Conservation (phyloP, 2,329 filamentous ascomycete genomes). For the Diaporthe citrichinensis region DNA sequence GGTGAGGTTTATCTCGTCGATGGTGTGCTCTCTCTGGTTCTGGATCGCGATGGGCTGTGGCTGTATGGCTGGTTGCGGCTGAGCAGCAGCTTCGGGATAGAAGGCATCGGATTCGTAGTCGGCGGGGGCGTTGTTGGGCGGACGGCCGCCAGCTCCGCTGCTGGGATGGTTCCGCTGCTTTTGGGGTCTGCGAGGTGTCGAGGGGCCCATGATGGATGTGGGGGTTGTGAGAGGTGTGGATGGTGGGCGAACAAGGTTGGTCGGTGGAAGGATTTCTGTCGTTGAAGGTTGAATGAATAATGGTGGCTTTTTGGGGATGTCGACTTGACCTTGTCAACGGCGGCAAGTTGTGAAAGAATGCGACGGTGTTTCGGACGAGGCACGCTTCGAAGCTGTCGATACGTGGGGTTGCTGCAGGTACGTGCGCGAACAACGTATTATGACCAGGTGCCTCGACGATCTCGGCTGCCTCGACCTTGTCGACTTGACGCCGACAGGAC, state of each 20-base stretch:
- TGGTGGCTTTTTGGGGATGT: too few species aligned
- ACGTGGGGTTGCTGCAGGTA: background rate
- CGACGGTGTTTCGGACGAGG: background rate
- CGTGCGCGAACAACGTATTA: background rate
- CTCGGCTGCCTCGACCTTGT: constrained; percentile 7
- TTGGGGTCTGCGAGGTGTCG: constrained; percentile 10
- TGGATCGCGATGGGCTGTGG: constrained; percentile 74
- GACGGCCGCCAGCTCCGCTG: background rate
- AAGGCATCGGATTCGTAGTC: constrained; percentile 78
- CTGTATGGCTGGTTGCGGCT: constrained; percentile 42
- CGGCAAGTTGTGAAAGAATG: background rate
- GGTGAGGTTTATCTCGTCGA: constrained; percentile 88
- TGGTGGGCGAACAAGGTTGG: background rate
- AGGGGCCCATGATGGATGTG: constrained; percentile 1
- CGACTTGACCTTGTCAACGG: background rate
- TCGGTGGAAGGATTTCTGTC: background rate
- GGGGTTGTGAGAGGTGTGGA: background rate
- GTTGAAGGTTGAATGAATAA: background rate
- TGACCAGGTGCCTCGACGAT: background rate
- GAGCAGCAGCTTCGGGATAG: constrained; percentile 55
- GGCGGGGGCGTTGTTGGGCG: constrained; percentile 49
- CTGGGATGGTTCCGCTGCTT: constrained; percentile 49
- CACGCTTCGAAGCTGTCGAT: background rate
- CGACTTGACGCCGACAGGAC: constrained; percentile 22
- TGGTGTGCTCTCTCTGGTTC: constrained; percentile 71